Evolutionary conservation across 176 grass and related monocot genomes (phyloP).

Genomic region (Themeda triandra): DNA sequence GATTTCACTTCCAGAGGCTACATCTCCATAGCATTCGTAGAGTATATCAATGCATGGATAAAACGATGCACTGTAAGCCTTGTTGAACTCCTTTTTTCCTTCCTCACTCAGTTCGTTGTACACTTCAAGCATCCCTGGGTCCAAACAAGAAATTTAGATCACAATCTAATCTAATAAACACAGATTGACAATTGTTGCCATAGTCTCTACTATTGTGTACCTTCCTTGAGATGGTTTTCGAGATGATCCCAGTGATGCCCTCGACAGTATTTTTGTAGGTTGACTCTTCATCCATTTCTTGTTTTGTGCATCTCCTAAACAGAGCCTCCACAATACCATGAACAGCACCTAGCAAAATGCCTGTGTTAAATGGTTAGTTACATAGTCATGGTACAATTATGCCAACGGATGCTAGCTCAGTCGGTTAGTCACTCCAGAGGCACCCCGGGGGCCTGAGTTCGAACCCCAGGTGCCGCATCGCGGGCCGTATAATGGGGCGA

Average conservation of each 20-base stretch:
- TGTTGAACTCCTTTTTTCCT: slow-evolving; percentile 63
- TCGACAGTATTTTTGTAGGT: slow-evolving; percentile 78
- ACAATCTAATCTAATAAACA: background rate
- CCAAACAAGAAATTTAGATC: background rate
- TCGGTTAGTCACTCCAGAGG: too few species aligned
- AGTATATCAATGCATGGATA: slow-evolving; percentile 85
- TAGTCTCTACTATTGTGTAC: background rate
- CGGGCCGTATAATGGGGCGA: too few species aligned
- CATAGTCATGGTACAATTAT: too few species aligned
- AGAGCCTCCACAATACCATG: slow-evolving; percentile 74
- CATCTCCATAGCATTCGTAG: slow-evolving; percentile 77
- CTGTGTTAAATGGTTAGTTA: slow-evolving; percentile 28
- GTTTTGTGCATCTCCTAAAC: slow-evolving; percentile 72
- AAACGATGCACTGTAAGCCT: slow-evolving; percentile 72
- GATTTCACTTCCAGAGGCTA: slow-evolving; percentile 77
- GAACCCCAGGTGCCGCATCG: too few species aligned
- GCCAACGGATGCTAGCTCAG: too few species aligned
- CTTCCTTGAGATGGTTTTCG: slow-evolving; percentile 70
- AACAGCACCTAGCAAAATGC: slow-evolving; percentile 77
- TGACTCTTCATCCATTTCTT: slow-evolving; percentile 66
- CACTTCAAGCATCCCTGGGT: slow-evolving; percentile 66
- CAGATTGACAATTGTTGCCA: background rate
- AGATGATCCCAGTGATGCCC: slow-evolving; percentile 74
- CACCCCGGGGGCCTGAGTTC: too few species aligned
- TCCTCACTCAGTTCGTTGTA: slow-evolving; percentile 66